Conservation (phyloP, 2,329 filamentous ascomycete species). For the Colletotrichum graminicola region DNA sequence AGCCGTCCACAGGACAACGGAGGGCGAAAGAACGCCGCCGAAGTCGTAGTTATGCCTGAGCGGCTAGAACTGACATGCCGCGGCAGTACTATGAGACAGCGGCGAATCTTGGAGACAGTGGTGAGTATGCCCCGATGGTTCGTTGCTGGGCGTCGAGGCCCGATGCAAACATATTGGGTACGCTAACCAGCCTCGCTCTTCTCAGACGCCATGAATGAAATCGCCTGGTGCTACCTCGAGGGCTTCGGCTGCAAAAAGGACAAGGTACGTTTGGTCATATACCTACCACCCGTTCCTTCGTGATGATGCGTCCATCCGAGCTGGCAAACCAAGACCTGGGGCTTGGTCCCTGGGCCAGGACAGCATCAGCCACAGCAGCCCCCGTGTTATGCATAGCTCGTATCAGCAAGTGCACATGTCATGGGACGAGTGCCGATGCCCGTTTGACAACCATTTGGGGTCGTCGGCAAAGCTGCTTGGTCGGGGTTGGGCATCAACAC, state of each 20-base stretch:
- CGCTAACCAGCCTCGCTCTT: slow-evolving; percentile 40
- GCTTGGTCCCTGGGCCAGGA: neutral
- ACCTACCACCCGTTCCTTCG: slow-evolving; percentile 46
- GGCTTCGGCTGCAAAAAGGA: slow-evolving; percentile 99
- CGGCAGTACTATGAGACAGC: slow-evolving; percentile 95
- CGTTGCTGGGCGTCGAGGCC: slow-evolving; percentile 23
- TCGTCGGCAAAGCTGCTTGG: slow-evolving; percentile 23
- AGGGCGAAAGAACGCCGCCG: neutral
- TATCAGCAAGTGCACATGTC: slow-evolving; percentile 17
- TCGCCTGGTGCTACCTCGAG: slow-evolving; percentile 94
- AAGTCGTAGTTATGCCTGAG: slow-evolving; percentile 1
- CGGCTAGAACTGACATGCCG: slow-evolving; percentile 21
- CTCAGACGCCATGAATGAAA: slow-evolving; percentile 95
- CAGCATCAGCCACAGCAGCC: slow-evolving; percentile 32
- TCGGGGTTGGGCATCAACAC: slow-evolving; percentile 57
- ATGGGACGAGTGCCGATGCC: slow-evolving; percentile 38
- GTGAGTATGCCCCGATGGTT: slow-evolving; percentile 55
- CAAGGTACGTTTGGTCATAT: slow-evolving; percentile 77
- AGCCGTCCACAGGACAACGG: slow-evolving; percentile 3
- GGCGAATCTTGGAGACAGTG: slow-evolving; percentile 92
- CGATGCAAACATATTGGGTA: slow-evolving; percentile 14
- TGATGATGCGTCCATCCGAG: slow-evolving; percentile 21
- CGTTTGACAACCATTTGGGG: neutral
- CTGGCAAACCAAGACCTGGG: slow-evolving; percentile 11
- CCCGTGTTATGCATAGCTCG: slow-evolving; percentile 22